Evolutionary conservation across 495 filamentous ascomycete species (phyloP).

Genomic region (Xylaria cubensis): DNA sequence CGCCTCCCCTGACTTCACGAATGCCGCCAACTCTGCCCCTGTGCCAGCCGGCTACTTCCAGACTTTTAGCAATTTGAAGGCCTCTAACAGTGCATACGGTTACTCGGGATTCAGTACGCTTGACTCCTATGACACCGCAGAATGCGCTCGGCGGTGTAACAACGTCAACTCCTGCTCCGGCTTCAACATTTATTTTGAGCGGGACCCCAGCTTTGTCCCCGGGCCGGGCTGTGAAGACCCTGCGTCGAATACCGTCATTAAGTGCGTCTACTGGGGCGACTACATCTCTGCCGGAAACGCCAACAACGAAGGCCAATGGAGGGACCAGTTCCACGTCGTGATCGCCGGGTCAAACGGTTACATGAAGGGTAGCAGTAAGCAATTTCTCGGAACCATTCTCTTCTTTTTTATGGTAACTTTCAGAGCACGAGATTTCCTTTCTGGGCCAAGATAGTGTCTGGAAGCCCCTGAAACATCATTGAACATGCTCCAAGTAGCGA

Average conservation of each 20-base stretch:
- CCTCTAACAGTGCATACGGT: constrained; percentile 41
- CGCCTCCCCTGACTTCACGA: constrained; percentile 28
- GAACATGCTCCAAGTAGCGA: no score
- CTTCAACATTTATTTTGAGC: constrained; percentile 58
- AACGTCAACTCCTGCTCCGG: constrained; percentile 33
- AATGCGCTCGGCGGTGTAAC: constrained; percentile 48
- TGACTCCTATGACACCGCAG: constrained; percentile 48
- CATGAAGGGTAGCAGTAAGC: constrained; percentile 32
- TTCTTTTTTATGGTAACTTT: no score
- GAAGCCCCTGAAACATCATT: no score
- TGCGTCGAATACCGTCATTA: constrained; percentile 56
- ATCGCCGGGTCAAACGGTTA: constrained; percentile 55
- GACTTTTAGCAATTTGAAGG: constrained; percentile 49
- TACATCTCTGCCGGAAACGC: constrained; percentile 40
- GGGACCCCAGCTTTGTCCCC: constrained; percentile 49
- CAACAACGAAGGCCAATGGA: constrained; percentile 47
- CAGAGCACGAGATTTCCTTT: no score
- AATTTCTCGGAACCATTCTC: no score
- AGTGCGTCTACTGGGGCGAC: constrained; percentile 60
- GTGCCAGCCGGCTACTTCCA: constrained; percentile 48
- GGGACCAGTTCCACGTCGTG: constrained; percentile 50
- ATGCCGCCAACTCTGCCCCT: constrained; percentile 33
- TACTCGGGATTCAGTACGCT: constrained; percentile 53
- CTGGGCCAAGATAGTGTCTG: no score
- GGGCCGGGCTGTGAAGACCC: constrained; percentile 52